Conservation (phyloP, 2,329 filamentous ascomycete genomes). For the Biscogniauxia marginata region DNA sequence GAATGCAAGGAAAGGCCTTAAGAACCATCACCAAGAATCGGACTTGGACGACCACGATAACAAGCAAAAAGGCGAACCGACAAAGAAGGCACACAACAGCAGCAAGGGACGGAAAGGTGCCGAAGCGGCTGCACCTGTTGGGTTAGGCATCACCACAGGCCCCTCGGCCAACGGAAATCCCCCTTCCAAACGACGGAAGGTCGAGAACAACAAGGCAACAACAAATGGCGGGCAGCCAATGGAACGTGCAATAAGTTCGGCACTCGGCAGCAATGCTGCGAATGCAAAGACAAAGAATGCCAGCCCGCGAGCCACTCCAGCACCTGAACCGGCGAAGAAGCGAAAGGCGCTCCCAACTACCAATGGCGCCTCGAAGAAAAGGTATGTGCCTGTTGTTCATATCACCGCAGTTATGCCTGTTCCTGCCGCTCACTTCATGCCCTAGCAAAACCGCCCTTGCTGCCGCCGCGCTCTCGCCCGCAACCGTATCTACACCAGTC, state of each 20-base stretch:
- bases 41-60: conserved; percentile 71
- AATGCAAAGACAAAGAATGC: conserved; percentile 60
- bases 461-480: conserved; percentile 61
- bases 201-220: conserved; percentile 73
- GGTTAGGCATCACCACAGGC: conserved; percentile 64
- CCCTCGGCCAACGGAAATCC: conserved; percentile 49
- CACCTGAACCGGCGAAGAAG: conserved; percentile 68
- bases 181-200: conserved; percentile 74
- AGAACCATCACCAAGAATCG: conserved; percentile 68
- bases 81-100: conserved; percentile 62
- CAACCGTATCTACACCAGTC: conserved; percentile 73
- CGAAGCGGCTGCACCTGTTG: conserved; percentile 51
- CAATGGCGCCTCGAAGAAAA: conserved; percentile 76
- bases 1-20: conserved; percentile 71
- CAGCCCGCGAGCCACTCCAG: conserved; percentile 69
- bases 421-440: conserved; percentile 1
- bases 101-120: conserved; percentile 63
- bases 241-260: conserved; percentile 67
- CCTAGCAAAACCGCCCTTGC: conserved; percentile 13
- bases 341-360: conserved; percentile 63
- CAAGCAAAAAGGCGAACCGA: conserved; percentile 46
- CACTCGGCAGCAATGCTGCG: conserved; percentile 48
- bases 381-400: conserved; percentile 48
- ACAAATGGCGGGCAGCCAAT: conserved; percentile 50
- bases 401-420: background rate